A percentile compares a stretch with the other conserved stretches of the same genome.
These are phyloP conservation scores for Cyclospora cayetanensis DNA, from an alignment of 169 alveolate species.

Conservation along the genomic window DNA sequence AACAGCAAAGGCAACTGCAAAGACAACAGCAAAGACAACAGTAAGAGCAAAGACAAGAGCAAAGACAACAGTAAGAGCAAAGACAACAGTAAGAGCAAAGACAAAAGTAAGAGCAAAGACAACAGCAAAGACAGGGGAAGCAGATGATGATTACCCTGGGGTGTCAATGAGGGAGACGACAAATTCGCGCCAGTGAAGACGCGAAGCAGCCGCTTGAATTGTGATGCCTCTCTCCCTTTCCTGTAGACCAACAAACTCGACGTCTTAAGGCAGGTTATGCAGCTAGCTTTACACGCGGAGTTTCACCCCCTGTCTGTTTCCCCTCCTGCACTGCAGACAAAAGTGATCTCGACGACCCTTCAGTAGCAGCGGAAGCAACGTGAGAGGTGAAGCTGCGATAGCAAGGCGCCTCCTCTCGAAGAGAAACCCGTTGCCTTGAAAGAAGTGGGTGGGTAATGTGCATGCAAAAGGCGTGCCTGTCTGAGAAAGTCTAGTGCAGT, in stretches of 20 bases:
- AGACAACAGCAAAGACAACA: background rate
- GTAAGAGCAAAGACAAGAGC: background rate
- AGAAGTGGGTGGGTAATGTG: background rate
- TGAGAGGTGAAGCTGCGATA: too few relatives aligned
- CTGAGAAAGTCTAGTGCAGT: constrained; percentile 58
- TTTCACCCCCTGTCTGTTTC: too few relatives aligned
- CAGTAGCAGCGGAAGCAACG: too few relatives aligned
- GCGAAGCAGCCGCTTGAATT: constrained; percentile 96
- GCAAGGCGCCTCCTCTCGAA: too few relatives aligned
- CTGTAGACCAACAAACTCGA: constrained; percentile 18
- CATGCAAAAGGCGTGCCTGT: constrained; percentile 11
- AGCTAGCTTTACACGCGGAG: too few relatives aligned
- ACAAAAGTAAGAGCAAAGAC: constrained; percentile 9
- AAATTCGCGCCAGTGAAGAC: constrained; percentile 92
- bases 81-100: constrained; percentile 7
- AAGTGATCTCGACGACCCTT: too few relatives aligned
- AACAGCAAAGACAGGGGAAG: background rate
- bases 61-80: background rate
- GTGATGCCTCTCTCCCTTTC: constrained; percentile 97
- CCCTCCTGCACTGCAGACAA: too few relatives aligned
- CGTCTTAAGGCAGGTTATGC: too few relatives aligned
- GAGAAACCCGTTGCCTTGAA: too few relatives aligned
- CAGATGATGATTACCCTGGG: constrained; percentile 50
- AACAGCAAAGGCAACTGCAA: background rate
- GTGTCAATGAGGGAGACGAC: constrained; percentile 55